These are phyloP conservation scores for Carex littledalei DNA, from an alignment of 176 grass and related monocot species.

Conservation along the genomic window DNA sequence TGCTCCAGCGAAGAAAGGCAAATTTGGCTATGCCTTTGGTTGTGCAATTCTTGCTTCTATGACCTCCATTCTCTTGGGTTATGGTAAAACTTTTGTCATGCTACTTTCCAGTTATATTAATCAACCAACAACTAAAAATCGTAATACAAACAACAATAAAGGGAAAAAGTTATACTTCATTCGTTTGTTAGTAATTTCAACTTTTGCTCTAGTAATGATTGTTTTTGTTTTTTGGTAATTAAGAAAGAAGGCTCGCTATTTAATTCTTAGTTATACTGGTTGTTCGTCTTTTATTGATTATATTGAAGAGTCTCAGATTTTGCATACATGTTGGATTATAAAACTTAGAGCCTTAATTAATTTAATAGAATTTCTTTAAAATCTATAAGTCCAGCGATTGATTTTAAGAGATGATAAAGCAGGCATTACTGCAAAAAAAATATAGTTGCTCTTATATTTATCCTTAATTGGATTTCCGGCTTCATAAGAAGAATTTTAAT, in stretches of 20 bases:
- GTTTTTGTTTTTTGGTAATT: too few relatives aligned
- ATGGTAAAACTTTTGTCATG: conserved; percentile 28
- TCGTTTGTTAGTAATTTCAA: too few relatives aligned
- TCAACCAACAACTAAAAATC: neutral
- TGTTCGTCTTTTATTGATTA: too few relatives aligned
- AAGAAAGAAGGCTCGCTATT: too few relatives aligned
- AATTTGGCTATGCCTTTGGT: conserved; percentile 44
- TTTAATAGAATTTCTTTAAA: too few relatives aligned
- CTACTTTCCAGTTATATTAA: neutral
- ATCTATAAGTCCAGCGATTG: too few relatives aligned
- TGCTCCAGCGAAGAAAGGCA: conserved; percentile 32
- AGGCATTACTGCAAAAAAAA: neutral
- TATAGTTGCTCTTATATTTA: neutral
- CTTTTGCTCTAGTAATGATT: too few relatives aligned
- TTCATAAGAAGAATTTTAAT: too few relatives aligned
- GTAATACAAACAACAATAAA: neutral
- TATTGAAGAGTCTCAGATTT: neutral
- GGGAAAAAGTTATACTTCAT: neutral
- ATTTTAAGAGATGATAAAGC: too few relatives aligned
- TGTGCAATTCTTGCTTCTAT: conserved; percentile 84
- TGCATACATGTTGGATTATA: too few relatives aligned
- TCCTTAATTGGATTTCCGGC: neutral
- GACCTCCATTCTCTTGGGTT: conserved; percentile 84
- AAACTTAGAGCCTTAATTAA: too few relatives aligned
- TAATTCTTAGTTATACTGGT: neutral